Evolutionary conservation across 2,329 filamentous ascomycete species (phyloP).

Genomic region (Paecilomyces sp.): DNA sequence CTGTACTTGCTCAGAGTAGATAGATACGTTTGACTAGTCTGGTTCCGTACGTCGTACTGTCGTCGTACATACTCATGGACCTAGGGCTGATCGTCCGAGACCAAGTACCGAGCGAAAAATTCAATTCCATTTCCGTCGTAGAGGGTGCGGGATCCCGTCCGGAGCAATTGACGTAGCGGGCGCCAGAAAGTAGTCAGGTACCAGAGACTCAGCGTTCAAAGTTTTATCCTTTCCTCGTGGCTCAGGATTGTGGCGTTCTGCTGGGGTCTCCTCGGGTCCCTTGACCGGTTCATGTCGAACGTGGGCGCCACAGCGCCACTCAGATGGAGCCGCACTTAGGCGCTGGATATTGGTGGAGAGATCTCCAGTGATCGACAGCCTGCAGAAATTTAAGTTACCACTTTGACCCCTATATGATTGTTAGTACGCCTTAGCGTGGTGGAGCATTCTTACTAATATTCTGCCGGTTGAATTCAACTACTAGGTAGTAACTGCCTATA

Average conservation of each 20-base stretch:
- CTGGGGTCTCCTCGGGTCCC: neutral
- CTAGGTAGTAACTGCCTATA: too few relatives aligned
- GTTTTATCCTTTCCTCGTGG: neutral
- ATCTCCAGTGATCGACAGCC: neutral
- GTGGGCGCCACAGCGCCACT: neutral
- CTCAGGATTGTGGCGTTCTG: neutral
- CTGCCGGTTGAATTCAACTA: too few relatives aligned
- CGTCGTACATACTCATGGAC: too few relatives aligned
- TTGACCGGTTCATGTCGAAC: neutral
- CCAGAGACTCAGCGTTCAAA: neutral
- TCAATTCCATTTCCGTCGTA: neutral
- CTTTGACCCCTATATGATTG: too few relatives aligned
- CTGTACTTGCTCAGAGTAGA: neutral
- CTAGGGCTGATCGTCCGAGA: neutral
- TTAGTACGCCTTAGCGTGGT: too few relatives aligned
- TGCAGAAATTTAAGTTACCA: neutral
- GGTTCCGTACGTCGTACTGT: too few relatives aligned
- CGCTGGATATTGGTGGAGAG: neutral
- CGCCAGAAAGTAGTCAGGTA: neutral
- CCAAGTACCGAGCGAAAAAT: neutral
- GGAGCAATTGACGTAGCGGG: neutral
- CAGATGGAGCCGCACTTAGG: neutral
- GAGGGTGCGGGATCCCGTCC: neutral
- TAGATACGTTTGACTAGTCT: neutral
- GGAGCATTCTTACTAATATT: too few relatives aligned